phyloP scores from a whole-genome alignment of 176 grass and related monocot genomes.

The Oryza meyeriana region DNA sequence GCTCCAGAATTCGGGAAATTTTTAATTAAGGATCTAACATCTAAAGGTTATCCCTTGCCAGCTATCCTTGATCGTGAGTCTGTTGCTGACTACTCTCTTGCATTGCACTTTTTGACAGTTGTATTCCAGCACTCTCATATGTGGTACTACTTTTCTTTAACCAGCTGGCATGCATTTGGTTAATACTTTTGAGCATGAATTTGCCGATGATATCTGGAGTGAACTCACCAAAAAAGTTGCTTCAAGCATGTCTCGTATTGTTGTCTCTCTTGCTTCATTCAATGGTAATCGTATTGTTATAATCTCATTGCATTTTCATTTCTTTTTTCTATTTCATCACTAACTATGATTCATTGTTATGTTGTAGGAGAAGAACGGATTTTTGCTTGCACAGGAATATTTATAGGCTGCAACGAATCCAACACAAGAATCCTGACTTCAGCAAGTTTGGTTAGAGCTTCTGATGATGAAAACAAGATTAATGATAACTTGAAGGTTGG shows the following conservation, averaged over 20 bases:
- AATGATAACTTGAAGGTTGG: background rate
- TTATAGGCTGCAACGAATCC: background rate
- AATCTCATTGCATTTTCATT: background rate
- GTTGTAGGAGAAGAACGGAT: background rate
- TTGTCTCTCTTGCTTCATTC: constrained; percentile 10
- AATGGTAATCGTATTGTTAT: background rate
- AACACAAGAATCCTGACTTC: constrained; percentile 14
- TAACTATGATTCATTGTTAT: background rate
- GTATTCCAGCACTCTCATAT: background rate
- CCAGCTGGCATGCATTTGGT: background rate
- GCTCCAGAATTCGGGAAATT: no score
- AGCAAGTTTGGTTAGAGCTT: constrained; percentile 19
- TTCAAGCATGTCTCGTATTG: background rate
- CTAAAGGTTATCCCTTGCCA: no score
- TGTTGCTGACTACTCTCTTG: background rate
- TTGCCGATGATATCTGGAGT: background rate
- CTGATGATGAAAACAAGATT: background rate
- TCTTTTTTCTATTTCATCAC: background rate
- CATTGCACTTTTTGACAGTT: background rate
- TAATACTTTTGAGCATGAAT: constrained; percentile 4
- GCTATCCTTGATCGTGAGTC: no score
- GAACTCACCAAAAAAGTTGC: background rate
- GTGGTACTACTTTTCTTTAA: background rate
- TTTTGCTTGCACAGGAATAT: constrained; percentile 11
- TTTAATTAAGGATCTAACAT: no score